These are phyloP conservation scores for Wickerhamiella pararugosa DNA, from an alignment of 1,139 yeast species.

Conservation along the genomic window DNA sequence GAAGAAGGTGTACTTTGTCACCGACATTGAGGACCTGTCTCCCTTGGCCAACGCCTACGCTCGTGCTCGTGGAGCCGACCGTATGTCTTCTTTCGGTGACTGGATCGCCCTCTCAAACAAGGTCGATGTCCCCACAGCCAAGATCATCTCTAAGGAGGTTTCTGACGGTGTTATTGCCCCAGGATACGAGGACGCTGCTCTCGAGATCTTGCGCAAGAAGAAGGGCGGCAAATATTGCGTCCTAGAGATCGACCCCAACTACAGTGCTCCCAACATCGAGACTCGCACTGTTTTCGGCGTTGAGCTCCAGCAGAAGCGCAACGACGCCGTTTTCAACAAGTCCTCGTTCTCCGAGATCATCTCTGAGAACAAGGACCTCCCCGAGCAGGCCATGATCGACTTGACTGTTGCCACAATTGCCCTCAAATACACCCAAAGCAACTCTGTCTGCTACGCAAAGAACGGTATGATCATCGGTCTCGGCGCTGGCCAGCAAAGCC, in stretches of 20 bases:
- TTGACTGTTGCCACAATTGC: constrained; percentile 95
- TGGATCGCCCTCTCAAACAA: constrained; percentile 93
- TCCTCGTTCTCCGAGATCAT: constrained; percentile 83
- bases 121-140: constrained; percentile 93
- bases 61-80: constrained; percentile 98
- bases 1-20: constrained; percentile 89
- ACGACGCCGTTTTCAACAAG: constrained; percentile 87
- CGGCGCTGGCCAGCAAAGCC: constrained; percentile 98
- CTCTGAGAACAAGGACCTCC: constrained; percentile 67
- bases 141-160: constrained; percentile 92
- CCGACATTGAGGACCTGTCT: constrained; percentile 84
- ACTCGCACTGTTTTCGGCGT: constrained; percentile 94
- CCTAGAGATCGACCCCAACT: constrained; percentile 89
- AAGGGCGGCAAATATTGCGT: constrained; percentile 96
- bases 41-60: constrained; percentile 98
- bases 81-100: constrained; percentile 98
- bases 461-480: constrained; percentile 98
- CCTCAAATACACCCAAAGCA: constrained; percentile 91
- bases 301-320: constrained; percentile 89
- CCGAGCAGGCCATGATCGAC: constrained; percentile 87
- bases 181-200: constrained; percentile 84
- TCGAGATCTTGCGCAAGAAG: constrained; percentile 75
- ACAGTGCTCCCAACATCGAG: constrained; percentile 65
- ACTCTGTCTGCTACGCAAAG: constrained; percentile 95
- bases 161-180: constrained; percentile 99